These are phyloP conservation scores for Melastoma malabathricum DNA, from an alignment of 345 rosid species.

Conservation along the genomic window DNA sequence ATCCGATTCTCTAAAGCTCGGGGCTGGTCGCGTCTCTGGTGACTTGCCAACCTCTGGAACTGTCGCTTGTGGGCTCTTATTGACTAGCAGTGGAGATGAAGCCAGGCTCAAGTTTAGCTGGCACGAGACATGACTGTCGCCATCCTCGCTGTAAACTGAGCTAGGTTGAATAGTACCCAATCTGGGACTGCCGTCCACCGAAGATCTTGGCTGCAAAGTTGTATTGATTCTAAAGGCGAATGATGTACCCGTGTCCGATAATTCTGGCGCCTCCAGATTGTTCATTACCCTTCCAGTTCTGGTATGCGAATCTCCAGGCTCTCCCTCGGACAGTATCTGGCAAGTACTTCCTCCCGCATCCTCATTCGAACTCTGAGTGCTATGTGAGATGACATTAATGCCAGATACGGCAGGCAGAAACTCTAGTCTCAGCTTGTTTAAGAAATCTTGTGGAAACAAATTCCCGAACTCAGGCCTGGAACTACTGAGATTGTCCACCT, in stretches of 20 bases:
- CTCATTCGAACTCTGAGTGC: conserved; percentile 77
- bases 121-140: conserved; percentile 60
- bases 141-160: conserved; percentile 42
- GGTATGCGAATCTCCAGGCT: conserved; percentile 28
- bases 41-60: conserved; percentile 19
- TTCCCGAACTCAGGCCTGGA: conserved; percentile 55
- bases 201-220: conserved; percentile 22
- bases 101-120: conserved; percentile 77
- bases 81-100: conserved; percentile 53
- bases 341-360: conserved; percentile 40
- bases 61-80: conserved; percentile 26
- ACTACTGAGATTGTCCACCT: conserved; percentile 33
- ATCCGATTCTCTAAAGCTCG: conserved; percentile 23
- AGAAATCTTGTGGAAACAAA: conserved; percentile 56
- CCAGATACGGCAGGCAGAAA: conserved; percentile 74
- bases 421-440: conserved; percentile 66
- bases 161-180: conserved; percentile 26
- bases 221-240: conserved; percentile 28
- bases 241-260: conserved; percentile 75
- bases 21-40: conserved; percentile 14
- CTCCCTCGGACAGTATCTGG: conserved; percentile 32
- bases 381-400: conserved; percentile 61
- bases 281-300: conserved; percentile 34
- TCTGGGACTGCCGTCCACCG: conserved; percentile 25
- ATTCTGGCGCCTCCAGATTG: conserved; percentile 54